Percentiles rank a stretch among this genome's conserved stretches.
Conservation (phyloP, 805 yeast species). For the Kluyveromyces starmeri region DNA sequence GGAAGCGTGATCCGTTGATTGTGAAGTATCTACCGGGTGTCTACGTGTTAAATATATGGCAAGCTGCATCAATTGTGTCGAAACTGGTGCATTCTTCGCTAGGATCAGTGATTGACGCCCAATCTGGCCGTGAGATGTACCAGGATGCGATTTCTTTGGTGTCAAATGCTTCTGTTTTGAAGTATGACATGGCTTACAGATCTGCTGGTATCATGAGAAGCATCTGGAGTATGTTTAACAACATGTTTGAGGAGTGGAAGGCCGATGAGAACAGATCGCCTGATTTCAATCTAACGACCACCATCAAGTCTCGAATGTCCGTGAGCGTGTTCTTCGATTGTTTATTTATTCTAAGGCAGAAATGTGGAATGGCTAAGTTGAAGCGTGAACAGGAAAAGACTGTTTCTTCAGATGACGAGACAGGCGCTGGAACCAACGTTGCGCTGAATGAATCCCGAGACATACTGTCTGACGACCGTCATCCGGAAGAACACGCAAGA, state of each 20-base stretch:
- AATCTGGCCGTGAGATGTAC: constrained; percentile 62
- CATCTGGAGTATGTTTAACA: constrained; percentile 80
- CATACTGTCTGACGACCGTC: constrained; percentile 43
- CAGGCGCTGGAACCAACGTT: constrained; percentile 30
- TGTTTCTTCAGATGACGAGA: constrained; percentile 25
- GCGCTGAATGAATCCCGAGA: constrained; percentile 26
- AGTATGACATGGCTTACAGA: constrained; percentile 88
- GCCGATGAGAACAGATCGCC: constrained; percentile 19
- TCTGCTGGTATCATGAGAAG: constrained; percentile 91
- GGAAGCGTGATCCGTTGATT: constrained; percentile 49
- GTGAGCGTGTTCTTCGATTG: constrained; percentile 92
- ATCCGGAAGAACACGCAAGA: constrained; percentile 67
- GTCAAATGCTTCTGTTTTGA: constrained; percentile 71
- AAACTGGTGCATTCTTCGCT: constrained; percentile 71
- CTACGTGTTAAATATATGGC: constrained; percentile 79
- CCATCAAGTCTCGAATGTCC: constrained; percentile 76
- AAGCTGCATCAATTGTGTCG: constrained; percentile 77
- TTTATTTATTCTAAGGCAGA: constrained; percentile 72
- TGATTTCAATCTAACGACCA: constrained; percentile 36
- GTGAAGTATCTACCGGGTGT: constrained; percentile 78
- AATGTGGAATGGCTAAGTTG: constrained; percentile 75
- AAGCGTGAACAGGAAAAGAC: constrained; percentile 27
- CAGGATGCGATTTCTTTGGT: constrained; percentile 59
- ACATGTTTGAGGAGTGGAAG: constrained; percentile 48
- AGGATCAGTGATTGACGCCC: constrained; percentile 55